Conservation (phyloP, 805 yeast genomes). For the Nadsonia fulvescens region DNA sequence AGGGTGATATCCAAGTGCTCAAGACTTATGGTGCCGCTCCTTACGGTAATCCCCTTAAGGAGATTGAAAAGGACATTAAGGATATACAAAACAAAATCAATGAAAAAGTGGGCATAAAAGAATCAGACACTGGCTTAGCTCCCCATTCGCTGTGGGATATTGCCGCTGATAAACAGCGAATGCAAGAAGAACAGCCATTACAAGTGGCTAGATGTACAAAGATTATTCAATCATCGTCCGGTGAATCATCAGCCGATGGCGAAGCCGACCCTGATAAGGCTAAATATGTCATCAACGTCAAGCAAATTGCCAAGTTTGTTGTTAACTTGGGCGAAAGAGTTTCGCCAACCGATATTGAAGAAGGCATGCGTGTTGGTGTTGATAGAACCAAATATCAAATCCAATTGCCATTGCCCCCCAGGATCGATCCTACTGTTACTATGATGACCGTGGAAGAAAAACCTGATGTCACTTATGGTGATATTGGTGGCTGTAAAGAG, state of each 20-base stretch:
- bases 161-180: conserved; percentile 83
- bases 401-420: conserved; percentile 92
- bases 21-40: conserved; percentile 98
- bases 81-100: conserved; percentile 73
- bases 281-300: conserved; percentile 88
- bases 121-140: conserved; percentile 94
- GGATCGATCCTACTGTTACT: conserved; percentile 94
- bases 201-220: conserved; percentile 98
- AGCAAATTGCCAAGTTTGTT: conserved; percentile 95
- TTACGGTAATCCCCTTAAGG: conserved; percentile 64
- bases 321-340: conserved; percentile 94
- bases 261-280: conserved; percentile 69
- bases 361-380: conserved; percentile 98
- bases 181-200: conserved; percentile 85
- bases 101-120: conserved; percentile 72
- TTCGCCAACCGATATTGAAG: conserved; percentile 96
- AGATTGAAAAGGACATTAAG: conserved; percentile 72
- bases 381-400: conserved; percentile 94
- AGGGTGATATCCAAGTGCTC: conserved; percentile 92
- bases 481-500: conserved; percentile 96
- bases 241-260: too few relatives aligned
- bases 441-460: conserved; percentile 99
- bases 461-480: conserved; percentile 92
- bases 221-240: conserved; percentile 51
- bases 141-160: conserved; percentile 97